Base-by-base conservation (phyloP, 495 filamentous ascomycete genomes). In the Podospora tetraspora region DNA sequence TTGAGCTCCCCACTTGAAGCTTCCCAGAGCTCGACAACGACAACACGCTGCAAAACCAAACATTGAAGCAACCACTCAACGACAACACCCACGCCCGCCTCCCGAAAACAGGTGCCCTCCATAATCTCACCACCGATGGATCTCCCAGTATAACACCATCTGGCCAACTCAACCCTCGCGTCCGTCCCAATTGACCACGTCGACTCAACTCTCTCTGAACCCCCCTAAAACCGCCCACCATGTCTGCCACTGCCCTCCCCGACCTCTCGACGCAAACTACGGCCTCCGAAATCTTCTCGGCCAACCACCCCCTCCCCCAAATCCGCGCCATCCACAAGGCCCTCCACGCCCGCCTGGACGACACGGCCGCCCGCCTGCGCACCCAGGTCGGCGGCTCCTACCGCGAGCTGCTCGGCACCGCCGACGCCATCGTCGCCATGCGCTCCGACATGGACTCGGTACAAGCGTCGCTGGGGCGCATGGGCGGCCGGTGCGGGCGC, bases 341-440 rank as follows among this genome's bases (percentile, higher is more conserved):
- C 43, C 79, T 89, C 7, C 85, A 85, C 61, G 72, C 71, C 13
- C 81, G 83, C 61, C 79, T 94, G 72, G 85, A 88, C 59, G 92
- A 91, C 79, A 97, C 94, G 79, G 90, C 90, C 73, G 89, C 92
- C 75, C 92, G 91, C 74, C 85, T 98, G 78, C 89, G 95, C 78
- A 90, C 90, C 60, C 88, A 96, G 68, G 95, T 98, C 73, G 96
- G 95, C n/a, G 91, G 86, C 66, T 90, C 92, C 76, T 99, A 99
- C 78, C 88, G 95, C 74, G 92, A 96, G 70, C 87, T 98, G 12
- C 88, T 99, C 22, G 91, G 91, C 60, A 97, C 96, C 0, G 95
- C 95, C 30, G 93, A 97, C 75, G 87, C 88, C 25, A 99, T 99
- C 73, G 88, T 97, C 29, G 84, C 87, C 61, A 97, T 99, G 94